Evolutionary conservation across 768 basidiomycete genomes (phyloP).

Genomic region (Fomitopsis pulvina): DNA sequence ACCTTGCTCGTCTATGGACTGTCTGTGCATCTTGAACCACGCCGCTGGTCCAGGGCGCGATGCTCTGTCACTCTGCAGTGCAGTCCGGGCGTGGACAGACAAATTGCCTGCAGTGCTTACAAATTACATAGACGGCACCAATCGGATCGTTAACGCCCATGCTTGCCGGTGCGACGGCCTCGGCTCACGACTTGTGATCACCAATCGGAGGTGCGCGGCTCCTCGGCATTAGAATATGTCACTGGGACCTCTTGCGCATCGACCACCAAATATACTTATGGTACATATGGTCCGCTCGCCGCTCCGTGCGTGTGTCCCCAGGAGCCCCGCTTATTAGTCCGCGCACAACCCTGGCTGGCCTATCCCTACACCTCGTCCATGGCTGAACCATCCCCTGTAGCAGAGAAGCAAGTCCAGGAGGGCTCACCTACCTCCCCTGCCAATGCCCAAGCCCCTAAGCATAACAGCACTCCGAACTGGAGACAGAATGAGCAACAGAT

Average conservation of each 20-base stretch:
- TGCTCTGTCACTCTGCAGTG: too few species aligned
- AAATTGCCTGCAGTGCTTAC: too few species aligned
- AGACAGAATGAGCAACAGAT: slow-evolving; percentile 33
- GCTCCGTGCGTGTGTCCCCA: background rate
- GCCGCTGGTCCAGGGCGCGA: too few species aligned
- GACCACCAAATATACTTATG: slow-evolving; percentile 3
- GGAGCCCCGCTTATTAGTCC: too few species aligned
- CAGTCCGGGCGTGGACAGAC: too few species aligned
- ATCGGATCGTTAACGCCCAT: too few species aligned
- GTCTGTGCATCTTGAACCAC: too few species aligned
- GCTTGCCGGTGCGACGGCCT: too few species aligned
- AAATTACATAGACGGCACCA: too few species aligned
- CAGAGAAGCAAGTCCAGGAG: background rate
- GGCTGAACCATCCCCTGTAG: background rate
- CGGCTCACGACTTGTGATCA: too few species aligned
- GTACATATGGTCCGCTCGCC: background rate
- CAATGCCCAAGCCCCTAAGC: background rate
- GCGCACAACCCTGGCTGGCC: too few species aligned
- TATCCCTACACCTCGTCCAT: background rate
- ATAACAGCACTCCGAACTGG: slow-evolving; percentile 27
- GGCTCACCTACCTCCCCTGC: background rate
- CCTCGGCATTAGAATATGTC: background rate
- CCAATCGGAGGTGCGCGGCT: background rate
- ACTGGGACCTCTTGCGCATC: background rate
- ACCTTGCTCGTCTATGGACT: too few species aligned